Evolutionary conservation across 176 grass and related monocot genomes (phyloP), one percentile per base, ranked within the genome.

Genomic region (Raddia guianensis): DNA sequence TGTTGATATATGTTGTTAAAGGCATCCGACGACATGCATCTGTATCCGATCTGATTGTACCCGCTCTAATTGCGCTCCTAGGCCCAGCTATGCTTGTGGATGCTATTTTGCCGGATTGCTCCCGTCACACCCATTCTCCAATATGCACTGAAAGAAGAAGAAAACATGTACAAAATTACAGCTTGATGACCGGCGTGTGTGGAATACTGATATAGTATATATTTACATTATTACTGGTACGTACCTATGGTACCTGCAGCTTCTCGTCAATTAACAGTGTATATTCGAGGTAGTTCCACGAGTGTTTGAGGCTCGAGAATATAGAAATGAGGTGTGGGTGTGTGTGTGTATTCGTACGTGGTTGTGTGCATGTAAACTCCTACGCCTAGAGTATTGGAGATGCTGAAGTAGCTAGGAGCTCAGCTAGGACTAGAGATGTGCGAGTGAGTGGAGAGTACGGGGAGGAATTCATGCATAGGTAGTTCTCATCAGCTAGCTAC

Each of bases 81-180:
- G 3, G 37, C 37, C 37, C 1, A 27, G 27, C 27, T 27, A 27
- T 27, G 27, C 27, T 20, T 7, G 9, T 21, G 9, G n/a, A 1
- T 59, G 7, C 56, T 27, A 34, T 63, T 63, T 3, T 63, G 27
- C 60, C 10, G 12, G n/a, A 34, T 34, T 34, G 2, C 15, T 12
- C 4, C 21, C 9, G 50, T 5, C 37, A 40, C 37, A 40, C 37
- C 37, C 37, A 40, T 40, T 1, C 37, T 40, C 37, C 2, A 40
- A 40, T 40, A 40, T 40, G 37, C 37, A 40, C 37, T 3, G 37
- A 40, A 40, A 40, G 37, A 68, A 18, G 19, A 20, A 49, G 66
- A 56, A 9, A 6, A 0, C 48, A 47, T 7, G 58, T 75, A 73
- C 48, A 65, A 66, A 85, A 86, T 86, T 73, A 86, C 68, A 19